Conservation (phyloP, 495 filamentous ascomycete genomes). For the Xanthoparmelia taractica region DNA sequence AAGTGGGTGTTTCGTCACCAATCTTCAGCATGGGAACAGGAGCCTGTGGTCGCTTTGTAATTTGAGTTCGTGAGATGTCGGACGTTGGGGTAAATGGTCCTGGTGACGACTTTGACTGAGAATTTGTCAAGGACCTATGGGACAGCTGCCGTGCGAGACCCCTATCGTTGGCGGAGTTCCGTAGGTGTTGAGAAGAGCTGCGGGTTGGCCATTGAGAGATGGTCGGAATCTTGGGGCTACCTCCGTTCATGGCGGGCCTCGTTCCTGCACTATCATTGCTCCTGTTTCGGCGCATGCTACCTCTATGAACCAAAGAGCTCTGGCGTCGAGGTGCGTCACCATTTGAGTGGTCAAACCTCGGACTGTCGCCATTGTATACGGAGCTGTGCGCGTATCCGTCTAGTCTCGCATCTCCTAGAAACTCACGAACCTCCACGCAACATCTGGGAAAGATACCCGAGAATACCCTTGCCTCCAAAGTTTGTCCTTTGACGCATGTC, state of each 20-base stretch:
- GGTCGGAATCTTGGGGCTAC: slow-evolving; percentile 9
- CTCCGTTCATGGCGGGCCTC: slow-evolving; percentile 10
- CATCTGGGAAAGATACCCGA: slow-evolving; percentile 91
- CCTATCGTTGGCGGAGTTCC: slow-evolving; percentile 1
- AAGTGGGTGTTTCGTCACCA: slow-evolving; percentile 90
- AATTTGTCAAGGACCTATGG: slow-evolving; percentile 21
- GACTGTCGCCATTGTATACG: slow-evolving; percentile 15
- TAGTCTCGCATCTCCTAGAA: slow-evolving; percentile 54
- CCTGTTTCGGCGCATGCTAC: slow-evolving; percentile 10
- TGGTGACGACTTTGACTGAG: slow-evolving; percentile 17
- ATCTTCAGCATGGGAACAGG: slow-evolving; percentile 97
- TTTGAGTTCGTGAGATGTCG: slow-evolving; percentile 43
- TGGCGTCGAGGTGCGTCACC: slow-evolving; percentile 5
- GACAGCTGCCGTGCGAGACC: slow-evolving; percentile 22
- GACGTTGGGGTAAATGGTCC: slow-evolving; percentile 19
- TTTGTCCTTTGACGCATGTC: slow-evolving; percentile 85
- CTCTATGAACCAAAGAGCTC: slow-evolving; percentile 15
- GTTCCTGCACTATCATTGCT: slow-evolving; percentile 10
- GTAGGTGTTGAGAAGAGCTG: slow-evolving; percentile 9
- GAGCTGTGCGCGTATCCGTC: slow-evolving; percentile 25
- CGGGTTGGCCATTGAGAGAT: slow-evolving; percentile 6
- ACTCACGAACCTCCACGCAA: slow-evolving; percentile 80
- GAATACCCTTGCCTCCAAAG: slow-evolving; percentile 90
- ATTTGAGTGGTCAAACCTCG: slow-evolving; percentile 9
- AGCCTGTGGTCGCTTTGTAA: slow-evolving; percentile 70